A percentile compares a stretch with the other conserved stretches of the same genome.
Evolutionary conservation across 148 eudicot genomes (phyloP).

Genomic region (Talinum fruticosum): DNA sequence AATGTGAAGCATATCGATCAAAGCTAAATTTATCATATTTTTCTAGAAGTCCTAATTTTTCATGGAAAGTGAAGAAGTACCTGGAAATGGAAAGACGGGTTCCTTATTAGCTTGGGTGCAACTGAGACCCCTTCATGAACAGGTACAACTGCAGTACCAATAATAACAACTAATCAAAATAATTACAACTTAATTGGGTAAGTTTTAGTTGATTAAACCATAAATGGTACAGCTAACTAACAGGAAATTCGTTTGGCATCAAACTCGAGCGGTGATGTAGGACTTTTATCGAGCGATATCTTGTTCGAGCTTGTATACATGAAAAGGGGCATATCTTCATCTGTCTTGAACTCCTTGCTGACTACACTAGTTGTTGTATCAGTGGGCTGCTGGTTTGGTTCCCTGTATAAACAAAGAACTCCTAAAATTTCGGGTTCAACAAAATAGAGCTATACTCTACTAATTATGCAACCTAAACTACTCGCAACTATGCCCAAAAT

Average conservation of each 20-base stretch:
- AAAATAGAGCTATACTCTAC: not conserved
- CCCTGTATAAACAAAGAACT: not conserved
- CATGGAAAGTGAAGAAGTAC: conserved; percentile 19
- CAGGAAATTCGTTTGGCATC: conserved; percentile 13
- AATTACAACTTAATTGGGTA: too few relatives aligned
- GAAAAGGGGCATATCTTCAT: conserved; percentile 43
- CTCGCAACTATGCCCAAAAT: not conserved
- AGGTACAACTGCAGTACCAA: conserved; percentile 37
- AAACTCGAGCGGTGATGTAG: conserved; percentile 20
- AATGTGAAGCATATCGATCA: conserved; percentile 2
- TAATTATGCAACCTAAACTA: not conserved
- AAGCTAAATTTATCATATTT: not conserved
- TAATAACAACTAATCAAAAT: not conserved
- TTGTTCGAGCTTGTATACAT: conserved; percentile 42
- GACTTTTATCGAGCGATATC: conserved; percentile 23
- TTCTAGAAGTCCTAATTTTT: not conserved
- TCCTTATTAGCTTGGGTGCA: conserved; percentile 35
- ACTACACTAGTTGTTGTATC: not conserved
- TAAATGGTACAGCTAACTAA: too few relatives aligned
- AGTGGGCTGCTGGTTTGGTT: conserved; percentile 4
- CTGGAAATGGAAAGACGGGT: conserved; percentile 59
- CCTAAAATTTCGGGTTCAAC: not conserved
- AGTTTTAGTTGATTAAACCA: too few relatives aligned
- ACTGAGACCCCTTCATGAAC: conserved; percentile 39
- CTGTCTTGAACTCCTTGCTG: conserved; percentile 28